Conservation (phyloP, 768 basidiomycete species). For the Mycena galopus region DNA sequence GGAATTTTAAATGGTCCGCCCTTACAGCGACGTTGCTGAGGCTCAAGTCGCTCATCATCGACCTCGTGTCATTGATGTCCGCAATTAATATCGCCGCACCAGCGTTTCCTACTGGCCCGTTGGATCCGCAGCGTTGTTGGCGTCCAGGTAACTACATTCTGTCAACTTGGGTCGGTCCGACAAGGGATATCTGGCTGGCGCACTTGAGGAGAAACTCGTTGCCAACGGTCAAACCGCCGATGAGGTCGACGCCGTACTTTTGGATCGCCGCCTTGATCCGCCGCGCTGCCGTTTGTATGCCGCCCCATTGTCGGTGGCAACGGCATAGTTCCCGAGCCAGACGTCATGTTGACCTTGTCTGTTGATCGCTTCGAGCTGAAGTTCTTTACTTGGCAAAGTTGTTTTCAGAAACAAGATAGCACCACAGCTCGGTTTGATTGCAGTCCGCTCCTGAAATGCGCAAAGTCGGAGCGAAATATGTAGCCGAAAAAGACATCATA, state of each 20-base stretch:
- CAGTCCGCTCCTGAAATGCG: slow-evolving; percentile 68
- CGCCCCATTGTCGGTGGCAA: slow-evolving; percentile 70
- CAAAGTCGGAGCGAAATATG: background rate
- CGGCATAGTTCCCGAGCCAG: slow-evolving; percentile 79
- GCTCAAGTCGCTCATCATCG: slow-evolving; percentile 66
- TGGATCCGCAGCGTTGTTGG: slow-evolving; percentile 65
- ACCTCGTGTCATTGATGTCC: slow-evolving; percentile 76
- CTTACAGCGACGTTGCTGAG: slow-evolving; percentile 80
- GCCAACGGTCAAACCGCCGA: slow-evolving; percentile 89
- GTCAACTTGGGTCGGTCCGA: slow-evolving; percentile 37
- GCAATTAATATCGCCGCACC: slow-evolving; percentile 75
- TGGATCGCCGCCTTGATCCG: slow-evolving; percentile 75
- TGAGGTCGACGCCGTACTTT: slow-evolving; percentile 81
- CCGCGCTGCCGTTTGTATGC: slow-evolving; percentile 83
- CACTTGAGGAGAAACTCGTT: slow-evolving; percentile 92
- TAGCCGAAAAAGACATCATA: background rate
- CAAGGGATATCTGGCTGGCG: slow-evolving; percentile 35
- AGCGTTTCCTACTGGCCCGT: slow-evolving; percentile 67
- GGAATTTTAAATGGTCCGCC: slow-evolving; percentile 39
- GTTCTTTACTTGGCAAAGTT: background rate
- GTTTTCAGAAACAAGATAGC: slow-evolving; percentile 36
- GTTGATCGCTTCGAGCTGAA: slow-evolving; percentile 86
- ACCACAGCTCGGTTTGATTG: slow-evolving; percentile 83
- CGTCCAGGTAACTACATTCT: slow-evolving; percentile 77
- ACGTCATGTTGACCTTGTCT: slow-evolving; percentile 93